Evolutionary conservation across 2,329 filamentous ascomycete species (phyloP), one percentile per base, ranked within the genome.

Genomic region (Paecilomyces fulvus): DNA sequence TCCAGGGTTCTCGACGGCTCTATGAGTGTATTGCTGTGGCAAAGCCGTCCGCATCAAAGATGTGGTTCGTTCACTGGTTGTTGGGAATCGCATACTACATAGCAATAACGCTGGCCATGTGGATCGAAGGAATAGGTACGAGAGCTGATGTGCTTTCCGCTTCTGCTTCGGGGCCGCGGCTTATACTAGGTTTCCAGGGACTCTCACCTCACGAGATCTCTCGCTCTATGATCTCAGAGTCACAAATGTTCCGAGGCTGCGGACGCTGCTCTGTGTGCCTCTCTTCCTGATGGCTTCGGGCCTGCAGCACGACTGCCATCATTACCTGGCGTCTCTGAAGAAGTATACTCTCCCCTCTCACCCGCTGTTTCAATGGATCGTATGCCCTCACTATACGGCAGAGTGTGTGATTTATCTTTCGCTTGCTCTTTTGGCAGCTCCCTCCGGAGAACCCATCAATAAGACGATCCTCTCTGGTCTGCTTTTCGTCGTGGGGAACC

Each of bases 361-460:
- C 58, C 85, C 86, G 2, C 74, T 88, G 56, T 99, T 97, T 71
- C 77, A 78, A 49, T 77, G 79, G 56, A 72, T 95, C 21, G 74
- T 96, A 43, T 95, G 89, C 64, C 91, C 94, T 17, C 94, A 99
- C 73, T 99, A 97, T 72, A 88, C 88, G 3, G 90, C 87, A 66
- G 94, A 97, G 75, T 92, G 89, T 67, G 69, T 88, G 46, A 83
- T 96, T 57, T 97, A 99, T 70, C 68, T 91, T 20, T 81, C 87
- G n/a, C 74, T 99, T 61, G 82, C 90, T 2, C 73, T 94, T 50
- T 71, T 88, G 43, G 85, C 86, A 30, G 90, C 92, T 0, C 91
- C 92, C 0, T 65, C 74, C 7, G 87, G 85, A 10, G 73, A 77
- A 30, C 60, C 81, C 55, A 70, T 90, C 57, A 96, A 96, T 72